phyloP scores from a whole-genome alignment of 352 stramenopile genomes.

The Globisporangium splendens region DNA sequence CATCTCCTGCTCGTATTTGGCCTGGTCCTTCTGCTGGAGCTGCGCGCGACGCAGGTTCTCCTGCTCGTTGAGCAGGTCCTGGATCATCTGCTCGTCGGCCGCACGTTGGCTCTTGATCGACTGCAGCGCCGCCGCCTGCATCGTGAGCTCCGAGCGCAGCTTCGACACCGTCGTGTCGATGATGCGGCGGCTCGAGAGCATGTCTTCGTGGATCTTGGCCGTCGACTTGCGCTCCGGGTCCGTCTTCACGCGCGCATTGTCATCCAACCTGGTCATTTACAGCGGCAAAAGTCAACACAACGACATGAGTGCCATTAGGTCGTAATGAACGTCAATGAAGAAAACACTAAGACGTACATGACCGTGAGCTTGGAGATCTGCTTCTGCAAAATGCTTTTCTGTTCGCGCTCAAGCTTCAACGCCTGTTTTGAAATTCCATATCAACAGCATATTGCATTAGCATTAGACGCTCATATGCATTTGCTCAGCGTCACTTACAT shows the following conservation, averaged over 20 bases:
- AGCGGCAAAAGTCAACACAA: background rate
- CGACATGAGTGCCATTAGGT: background rate
- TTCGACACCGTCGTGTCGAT: conserved; percentile 82
- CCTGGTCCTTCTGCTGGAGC: conserved; percentile 38
- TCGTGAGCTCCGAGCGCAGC: conserved; percentile 62
- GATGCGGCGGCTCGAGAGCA: conserved; percentile 78
- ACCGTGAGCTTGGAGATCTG: conserved; percentile 81
- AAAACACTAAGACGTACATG: conserved; percentile 30
- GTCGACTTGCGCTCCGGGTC: conserved; percentile 38
- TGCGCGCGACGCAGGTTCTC: conserved; percentile 61
- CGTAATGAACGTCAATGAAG: background rate
- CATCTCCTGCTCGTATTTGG: conserved; percentile 70
- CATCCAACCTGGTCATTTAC: conserved; percentile 42
- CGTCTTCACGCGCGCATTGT: conserved; percentile 26
- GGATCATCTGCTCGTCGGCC: conserved; percentile 80
- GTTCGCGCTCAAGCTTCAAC: conserved; percentile 74
- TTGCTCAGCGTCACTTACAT: conserved; percentile 29
- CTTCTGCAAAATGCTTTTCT: conserved; percentile 60
- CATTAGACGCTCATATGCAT: no score
- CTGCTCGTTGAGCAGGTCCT: conserved; percentile 80
- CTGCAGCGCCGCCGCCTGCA: conserved; percentile 52
- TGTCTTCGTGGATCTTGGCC: conserved; percentile 70
- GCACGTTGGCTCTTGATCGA: conserved; percentile 68
- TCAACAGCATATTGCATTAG: background rate
- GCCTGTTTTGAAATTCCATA: conserved; percentile 26